phyloP scores from a whole-genome alignment of 169 alveolate species.

The Plasmodium gonderi region DNA sequence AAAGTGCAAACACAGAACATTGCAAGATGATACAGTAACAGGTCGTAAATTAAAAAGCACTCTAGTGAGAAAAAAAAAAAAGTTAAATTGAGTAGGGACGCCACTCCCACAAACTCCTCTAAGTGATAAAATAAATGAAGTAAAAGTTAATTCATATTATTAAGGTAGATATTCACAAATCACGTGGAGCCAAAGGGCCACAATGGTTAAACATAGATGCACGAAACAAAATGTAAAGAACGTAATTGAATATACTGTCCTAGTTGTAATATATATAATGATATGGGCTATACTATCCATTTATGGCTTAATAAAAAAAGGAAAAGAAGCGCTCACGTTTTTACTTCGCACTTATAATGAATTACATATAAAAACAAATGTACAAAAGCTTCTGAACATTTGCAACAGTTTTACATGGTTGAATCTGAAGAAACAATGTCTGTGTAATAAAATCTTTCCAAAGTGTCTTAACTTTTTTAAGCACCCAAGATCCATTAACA shows the following conservation, averaged over 20 bases:
- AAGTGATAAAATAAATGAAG: too few relatives aligned
- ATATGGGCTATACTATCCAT: slow-evolving; percentile 2
- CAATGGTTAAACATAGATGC: not conserved
- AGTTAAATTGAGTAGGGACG: too few relatives aligned
- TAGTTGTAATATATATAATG: not conserved
- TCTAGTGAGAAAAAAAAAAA: not conserved
- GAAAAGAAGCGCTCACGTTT: not conserved
- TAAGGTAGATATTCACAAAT: not conserved
- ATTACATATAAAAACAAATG: too few relatives aligned
- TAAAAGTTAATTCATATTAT: too few relatives aligned
- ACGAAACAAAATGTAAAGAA: slow-evolving; percentile 6
- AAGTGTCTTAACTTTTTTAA: not conserved
- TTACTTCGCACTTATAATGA: too few relatives aligned
- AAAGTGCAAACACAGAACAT: too few relatives aligned
- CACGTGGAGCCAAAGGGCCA: not conserved
- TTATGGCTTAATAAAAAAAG: slow-evolving; percentile 7
- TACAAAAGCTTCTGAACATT: too few relatives aligned
- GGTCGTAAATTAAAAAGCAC: not conserved
- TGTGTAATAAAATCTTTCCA: not conserved
- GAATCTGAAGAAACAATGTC: not conserved
- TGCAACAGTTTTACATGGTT: not conserved
- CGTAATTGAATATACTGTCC: not conserved
- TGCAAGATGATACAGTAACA: not conserved
- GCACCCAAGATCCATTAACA: not conserved
- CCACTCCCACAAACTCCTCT: too few relatives aligned